phyloP scores from a whole-genome alignment of 2,329 filamentous ascomycete species.

The Colletotrichum sublineola region DNA sequence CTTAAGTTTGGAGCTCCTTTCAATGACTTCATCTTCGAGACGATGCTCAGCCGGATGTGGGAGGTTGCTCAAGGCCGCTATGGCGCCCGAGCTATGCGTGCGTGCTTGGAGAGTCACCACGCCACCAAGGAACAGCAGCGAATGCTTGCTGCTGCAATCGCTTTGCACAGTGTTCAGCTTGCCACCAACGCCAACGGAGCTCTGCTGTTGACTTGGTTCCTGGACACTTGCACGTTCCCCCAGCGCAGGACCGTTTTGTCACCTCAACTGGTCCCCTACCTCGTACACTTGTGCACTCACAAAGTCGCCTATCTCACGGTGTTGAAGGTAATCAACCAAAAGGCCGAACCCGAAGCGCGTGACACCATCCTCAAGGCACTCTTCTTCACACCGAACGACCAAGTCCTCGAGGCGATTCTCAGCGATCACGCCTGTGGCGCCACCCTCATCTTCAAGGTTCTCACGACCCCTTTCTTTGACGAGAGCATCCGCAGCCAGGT shows the following conservation, averaged over 20 bases:
- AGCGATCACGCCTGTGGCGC: slow-evolving; percentile 92
- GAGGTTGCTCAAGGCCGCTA: slow-evolving; percentile 93
- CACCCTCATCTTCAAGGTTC: slow-evolving; percentile 97
- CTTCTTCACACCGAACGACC: slow-evolving; percentile 91
- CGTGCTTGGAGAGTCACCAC: slow-evolving; percentile 96
- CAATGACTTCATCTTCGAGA: slow-evolving; percentile 98
- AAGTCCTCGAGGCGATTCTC: slow-evolving; percentile 89
- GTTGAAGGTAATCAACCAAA: slow-evolving; percentile 98
- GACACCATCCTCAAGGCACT: slow-evolving; percentile 91
- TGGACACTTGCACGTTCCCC: slow-evolving; percentile 97
- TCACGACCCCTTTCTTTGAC: slow-evolving; percentile 97
- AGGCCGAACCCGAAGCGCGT: slow-evolving; percentile 91
- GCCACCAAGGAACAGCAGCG: slow-evolving; percentile 95
- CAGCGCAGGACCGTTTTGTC: slow-evolving; percentile 91
- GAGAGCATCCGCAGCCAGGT: slow-evolving; percentile 90
- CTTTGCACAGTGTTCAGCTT: slow-evolving; percentile 95
- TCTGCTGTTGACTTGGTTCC: slow-evolving; percentile 94
- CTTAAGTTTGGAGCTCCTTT: slow-evolving; percentile 89
- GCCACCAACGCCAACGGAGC: slow-evolving; percentile 97
- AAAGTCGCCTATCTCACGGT: slow-evolving; percentile 98
- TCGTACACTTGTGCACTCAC: slow-evolving; percentile 97
- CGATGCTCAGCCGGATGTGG: slow-evolving; percentile 95
- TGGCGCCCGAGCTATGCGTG: slow-evolving; percentile 94
- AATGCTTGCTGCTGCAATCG: slow-evolving; percentile 93
- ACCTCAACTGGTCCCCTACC: slow-evolving; percentile 89